Percentiles rank a stretch among this genome's conserved stretches.
Conservation (phyloP, 805 yeast species). For the Tetrapisispora pingtungensis region DNA sequence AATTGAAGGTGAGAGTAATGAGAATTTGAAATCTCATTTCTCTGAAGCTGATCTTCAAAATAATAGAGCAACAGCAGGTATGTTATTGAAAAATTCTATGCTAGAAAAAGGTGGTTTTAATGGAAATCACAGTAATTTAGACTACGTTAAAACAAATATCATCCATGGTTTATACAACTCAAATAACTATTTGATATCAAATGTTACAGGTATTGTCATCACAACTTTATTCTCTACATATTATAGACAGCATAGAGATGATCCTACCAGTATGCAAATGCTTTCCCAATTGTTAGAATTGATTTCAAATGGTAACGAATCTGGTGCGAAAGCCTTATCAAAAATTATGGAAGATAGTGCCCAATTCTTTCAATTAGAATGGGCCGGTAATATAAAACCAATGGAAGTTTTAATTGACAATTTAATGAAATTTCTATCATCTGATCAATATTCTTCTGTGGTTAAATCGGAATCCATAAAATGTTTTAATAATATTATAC, state of each 20-base stretch:
- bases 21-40: constrained; percentile 28
- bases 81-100: constrained; percentile 71
- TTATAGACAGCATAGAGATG: constrained; percentile 29
- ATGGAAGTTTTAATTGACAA: constrained; percentile 56
- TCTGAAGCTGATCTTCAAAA: constrained; percentile 17
- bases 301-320: constrained; percentile 37
- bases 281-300: constrained; percentile 60
- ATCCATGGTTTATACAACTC: constrained; percentile 31
- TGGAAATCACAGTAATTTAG: constrained; percentile 24
- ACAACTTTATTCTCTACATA: constrained; percentile 62
- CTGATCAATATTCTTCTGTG: constrained; percentile 28
- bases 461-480: constrained; percentile 55
- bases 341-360: constrained; percentile 89
- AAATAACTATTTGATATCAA: constrained; percentile 45
- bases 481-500: constrained; percentile 69
- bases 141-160: constrained; percentile 37
- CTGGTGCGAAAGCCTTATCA: constrained; percentile 56
- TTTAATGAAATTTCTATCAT: constrained; percentile 44
- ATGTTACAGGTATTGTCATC: constrained; percentile 83
- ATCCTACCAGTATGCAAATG: constrained; percentile 47
- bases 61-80: constrained; percentile 76
- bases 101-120: constrained; percentile 28
- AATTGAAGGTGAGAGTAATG: constrained; percentile 41
- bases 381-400: constrained; percentile 48
- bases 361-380: constrained; percentile 50